These are phyloP conservation scores for Arctium minus DNA, from an alignment of 129 eudicot genomes.

Conservation along the genomic window DNA sequence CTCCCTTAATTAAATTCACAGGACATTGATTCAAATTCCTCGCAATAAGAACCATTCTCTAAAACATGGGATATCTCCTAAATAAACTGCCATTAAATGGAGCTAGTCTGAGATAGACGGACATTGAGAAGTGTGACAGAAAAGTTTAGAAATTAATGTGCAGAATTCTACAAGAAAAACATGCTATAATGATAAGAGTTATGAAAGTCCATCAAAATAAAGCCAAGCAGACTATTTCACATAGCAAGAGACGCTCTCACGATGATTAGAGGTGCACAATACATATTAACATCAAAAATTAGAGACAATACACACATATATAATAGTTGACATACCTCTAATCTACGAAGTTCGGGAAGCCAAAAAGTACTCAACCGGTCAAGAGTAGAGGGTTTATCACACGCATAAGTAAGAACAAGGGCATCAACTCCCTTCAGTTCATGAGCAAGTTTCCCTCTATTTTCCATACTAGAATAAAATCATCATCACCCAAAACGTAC, in stretches of 20 bases:
- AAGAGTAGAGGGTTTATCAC: conserved; percentile 62
- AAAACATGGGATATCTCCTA: not conserved
- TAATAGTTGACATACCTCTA: conserved; percentile 43
- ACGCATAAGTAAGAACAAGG: conserved; percentile 62
- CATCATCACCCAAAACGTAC: not conserved
- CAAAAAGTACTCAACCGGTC: conserved; percentile 58
- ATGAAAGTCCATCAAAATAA: not conserved
- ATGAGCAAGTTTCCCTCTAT: conserved; percentile 45
- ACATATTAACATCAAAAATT: not conserved
- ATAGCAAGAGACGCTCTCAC: not conserved
- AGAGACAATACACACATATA: not conserved
- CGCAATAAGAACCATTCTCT: not conserved
- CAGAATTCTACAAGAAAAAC: not conserved
- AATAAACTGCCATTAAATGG: not conserved
- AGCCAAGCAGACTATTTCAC: not conserved
- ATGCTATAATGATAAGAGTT: not conserved
- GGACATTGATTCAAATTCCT: not conserved
- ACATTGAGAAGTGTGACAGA: not conserved
- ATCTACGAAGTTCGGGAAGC: conserved; percentile 71
- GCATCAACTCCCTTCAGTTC: conserved; percentile 64
- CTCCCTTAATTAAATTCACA: not conserved
- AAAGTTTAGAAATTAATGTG: not conserved
- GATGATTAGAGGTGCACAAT: not conserved
- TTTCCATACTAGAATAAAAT: conserved; percentile 38
- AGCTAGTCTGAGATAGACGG: not conserved